phyloP scores from a whole-genome alignment of 768 basidiomycete species.

The Pleurotus pulmonarius region DNA sequence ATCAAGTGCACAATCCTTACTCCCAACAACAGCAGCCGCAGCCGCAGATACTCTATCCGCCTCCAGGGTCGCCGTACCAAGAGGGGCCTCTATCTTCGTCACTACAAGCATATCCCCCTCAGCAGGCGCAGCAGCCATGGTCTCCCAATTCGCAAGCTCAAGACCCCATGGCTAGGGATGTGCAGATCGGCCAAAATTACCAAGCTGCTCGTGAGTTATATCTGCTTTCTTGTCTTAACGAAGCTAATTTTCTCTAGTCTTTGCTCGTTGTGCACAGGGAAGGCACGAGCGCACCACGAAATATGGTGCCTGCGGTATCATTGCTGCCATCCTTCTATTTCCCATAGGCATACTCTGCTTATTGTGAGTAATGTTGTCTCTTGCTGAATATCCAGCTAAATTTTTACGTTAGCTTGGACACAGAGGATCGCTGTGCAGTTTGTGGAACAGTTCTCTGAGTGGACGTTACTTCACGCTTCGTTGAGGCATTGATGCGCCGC shows the following conservation, averaged over 20 bases:
- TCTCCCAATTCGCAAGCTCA: not conserved
- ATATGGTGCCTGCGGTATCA: constrained; percentile 25
- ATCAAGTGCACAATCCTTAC: not conserved
- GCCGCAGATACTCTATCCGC: not conserved
- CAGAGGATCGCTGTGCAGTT: not conserved
- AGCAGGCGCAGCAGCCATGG: not conserved
- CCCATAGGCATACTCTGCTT: constrained; percentile 25
- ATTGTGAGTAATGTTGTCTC: constrained; percentile 15
- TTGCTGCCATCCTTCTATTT: constrained; percentile 24
- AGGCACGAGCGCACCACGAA: constrained; percentile 18
- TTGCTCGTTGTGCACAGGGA: constrained; percentile 22
- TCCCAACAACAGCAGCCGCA: not conserved
- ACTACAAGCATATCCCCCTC: not conserved
- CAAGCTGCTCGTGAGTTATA: constrained; percentile 17
- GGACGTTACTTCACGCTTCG: not conserved
- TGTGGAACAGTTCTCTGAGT: not conserved
- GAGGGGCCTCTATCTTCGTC: not conserved
- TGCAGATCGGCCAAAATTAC: constrained; percentile 20
- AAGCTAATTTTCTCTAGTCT: constrained; percentile 15
- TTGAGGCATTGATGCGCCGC: not conserved
- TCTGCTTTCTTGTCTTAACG: not conserved
- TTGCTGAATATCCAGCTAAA: not conserved
- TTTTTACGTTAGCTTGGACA: not conserved
- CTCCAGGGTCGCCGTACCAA: not conserved
- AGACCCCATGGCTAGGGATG: not conserved